phyloP scores from a whole-genome alignment of 305 asterid species.

The Striga hermonthica region DNA sequence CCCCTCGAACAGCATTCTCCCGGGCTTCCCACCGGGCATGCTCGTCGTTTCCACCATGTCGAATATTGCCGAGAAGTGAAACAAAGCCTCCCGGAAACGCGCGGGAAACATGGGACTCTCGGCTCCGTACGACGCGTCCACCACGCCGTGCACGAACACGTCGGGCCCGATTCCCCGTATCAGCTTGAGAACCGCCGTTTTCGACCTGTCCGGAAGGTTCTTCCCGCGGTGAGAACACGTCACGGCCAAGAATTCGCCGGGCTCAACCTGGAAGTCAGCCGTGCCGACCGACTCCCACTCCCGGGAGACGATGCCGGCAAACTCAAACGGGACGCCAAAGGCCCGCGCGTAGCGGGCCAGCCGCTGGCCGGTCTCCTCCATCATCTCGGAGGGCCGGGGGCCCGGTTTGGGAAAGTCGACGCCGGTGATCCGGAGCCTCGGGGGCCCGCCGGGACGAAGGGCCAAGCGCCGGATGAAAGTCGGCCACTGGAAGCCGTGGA shows the following conservation, averaged over 20 bases:
- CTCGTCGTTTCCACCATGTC: neutral
- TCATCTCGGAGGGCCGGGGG: neutral
- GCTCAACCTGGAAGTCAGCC: neutral
- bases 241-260: neutral
- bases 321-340: neutral
- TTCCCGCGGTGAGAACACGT: neutral
- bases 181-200: neutral
- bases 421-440: conserved; percentile 3
- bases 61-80: conserved; percentile 3
- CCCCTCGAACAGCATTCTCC: neutral
- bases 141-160: neutral
- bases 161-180: neutral
- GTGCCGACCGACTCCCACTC: neutral
- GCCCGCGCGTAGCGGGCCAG: neutral
- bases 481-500: neutral
- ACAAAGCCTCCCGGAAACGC: neutral
- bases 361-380: neutral
- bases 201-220: neutral
- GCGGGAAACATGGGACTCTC: neutral
- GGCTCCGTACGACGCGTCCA: neutral
- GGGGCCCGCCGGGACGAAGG: neutral
- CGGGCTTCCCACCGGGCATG: neutral
- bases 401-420: neutral
- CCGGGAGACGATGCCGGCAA: neutral
- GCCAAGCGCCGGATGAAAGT: neutral